These are phyloP conservation scores for Gentiana dahurica DNA, from an alignment of 257 asterid species.

Conservation along the genomic window DNA sequence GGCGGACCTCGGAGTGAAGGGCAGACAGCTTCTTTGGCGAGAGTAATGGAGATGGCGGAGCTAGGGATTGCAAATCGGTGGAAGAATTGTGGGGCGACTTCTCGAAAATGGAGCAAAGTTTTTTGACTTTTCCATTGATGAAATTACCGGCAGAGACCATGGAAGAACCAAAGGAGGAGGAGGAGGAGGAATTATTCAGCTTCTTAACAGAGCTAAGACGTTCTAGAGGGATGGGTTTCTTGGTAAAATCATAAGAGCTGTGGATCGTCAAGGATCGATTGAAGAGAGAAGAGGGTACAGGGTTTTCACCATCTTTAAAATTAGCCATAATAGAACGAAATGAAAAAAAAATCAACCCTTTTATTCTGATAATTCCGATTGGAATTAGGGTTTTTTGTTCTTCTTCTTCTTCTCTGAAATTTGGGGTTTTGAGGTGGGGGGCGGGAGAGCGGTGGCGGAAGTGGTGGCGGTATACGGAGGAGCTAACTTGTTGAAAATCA, in stretches of 20 bases:
- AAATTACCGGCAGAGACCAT: slow-evolving; percentile 59
- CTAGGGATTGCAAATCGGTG: slow-evolving; percentile 9
- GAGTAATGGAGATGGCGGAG: slow-evolving; percentile 14
- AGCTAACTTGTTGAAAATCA: no score
- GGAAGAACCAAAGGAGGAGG: slow-evolving; percentile 22
- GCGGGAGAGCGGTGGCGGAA: no score
- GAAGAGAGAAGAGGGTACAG: slow-evolving; percentile 24
- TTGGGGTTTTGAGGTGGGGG: not conserved
- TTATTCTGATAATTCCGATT: not conserved
- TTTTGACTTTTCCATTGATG: slow-evolving; percentile 62
- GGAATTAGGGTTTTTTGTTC: not conserved
- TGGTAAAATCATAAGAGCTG: slow-evolving; percentile 18
- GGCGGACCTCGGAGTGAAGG: slow-evolving; percentile 22
- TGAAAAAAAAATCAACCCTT: not conserved
- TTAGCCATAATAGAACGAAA: slow-evolving; percentile 26
- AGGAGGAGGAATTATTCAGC: slow-evolving; percentile 32
- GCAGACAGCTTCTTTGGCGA: slow-evolving; percentile 16
- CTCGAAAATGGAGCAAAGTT: slow-evolving; percentile 64
- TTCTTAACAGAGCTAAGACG: slow-evolving; percentile 54
- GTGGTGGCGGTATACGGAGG: not conserved
- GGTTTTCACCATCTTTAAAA: slow-evolving; percentile 16
- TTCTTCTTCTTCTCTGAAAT: not conserved
- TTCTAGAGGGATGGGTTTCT: slow-evolving; percentile 19
- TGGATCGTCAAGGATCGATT: slow-evolving; percentile 56
- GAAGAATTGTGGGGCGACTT: slow-evolving; percentile 11